phyloP scores from a whole-genome alignment of 352 stramenopile genomes.

The Globisporangium mamillatum region DNA sequence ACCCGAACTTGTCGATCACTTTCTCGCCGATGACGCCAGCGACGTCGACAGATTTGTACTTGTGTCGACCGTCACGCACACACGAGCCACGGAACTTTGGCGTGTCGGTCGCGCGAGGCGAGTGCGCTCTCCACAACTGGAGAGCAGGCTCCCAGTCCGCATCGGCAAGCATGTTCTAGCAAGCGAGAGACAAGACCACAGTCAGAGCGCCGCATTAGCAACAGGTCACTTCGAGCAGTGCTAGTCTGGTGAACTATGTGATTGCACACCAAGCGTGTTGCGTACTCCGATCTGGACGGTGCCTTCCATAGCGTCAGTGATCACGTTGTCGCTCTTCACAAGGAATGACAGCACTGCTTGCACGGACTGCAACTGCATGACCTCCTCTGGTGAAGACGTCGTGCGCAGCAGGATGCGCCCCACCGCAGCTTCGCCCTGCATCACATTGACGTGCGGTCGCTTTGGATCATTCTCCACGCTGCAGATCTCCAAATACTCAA shows the following conservation, averaged over 20 bases:
- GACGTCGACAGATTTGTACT: slow-evolving; percentile 66
- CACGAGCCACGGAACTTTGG: slow-evolving; percentile 75
- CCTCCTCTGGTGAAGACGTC: slow-evolving; percentile 39
- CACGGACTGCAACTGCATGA: slow-evolving; percentile 55
- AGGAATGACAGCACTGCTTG: slow-evolving; percentile 62
- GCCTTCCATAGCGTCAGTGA: slow-evolving; percentile 44
- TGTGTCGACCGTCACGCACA: slow-evolving; percentile 73
- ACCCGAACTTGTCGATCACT: slow-evolving; percentile 57
- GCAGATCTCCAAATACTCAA: slow-evolving; percentile 60
- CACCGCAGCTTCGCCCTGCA: slow-evolving; percentile 71
- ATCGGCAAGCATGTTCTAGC: slow-evolving; percentile 42
- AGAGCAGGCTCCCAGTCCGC: slow-evolving; percentile 56
- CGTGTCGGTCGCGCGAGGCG: slow-evolving; percentile 17
- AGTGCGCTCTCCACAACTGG: slow-evolving; percentile 55
- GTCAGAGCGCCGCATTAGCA: no score
- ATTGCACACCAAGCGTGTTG: background rate
- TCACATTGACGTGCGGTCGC: slow-evolving; percentile 56
- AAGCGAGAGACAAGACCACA: background rate
- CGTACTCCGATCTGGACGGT: slow-evolving; percentile 63
- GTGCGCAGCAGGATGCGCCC: slow-evolving; percentile 65
- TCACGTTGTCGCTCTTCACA: slow-evolving; percentile 48
- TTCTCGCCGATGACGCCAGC: slow-evolving; percentile 56
- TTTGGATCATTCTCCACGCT: slow-evolving; percentile 59
- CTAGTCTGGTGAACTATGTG: background rate
- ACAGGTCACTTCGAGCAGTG: background rate